Conservation (phyloP, 2,329 filamentous ascomycete species). For the Ciborinia camelliae region DNA sequence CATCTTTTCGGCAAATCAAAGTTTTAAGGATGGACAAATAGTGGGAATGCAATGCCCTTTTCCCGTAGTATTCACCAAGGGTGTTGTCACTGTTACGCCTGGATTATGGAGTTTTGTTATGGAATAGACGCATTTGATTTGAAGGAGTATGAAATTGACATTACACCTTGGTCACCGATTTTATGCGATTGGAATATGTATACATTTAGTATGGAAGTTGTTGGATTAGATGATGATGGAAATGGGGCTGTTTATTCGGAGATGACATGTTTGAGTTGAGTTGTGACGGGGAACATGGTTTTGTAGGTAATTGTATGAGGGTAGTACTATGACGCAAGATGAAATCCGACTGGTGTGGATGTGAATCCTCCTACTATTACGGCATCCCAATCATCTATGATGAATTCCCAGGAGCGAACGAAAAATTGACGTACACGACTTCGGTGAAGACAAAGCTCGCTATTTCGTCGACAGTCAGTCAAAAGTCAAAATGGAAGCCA, state of each 20-base stretch:
- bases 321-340: constrained; percentile 20
- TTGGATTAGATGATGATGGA: constrained; percentile 55
- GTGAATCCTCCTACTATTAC: not conserved
- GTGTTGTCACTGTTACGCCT: constrained; percentile 68
- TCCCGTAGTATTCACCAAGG: constrained; percentile 74
- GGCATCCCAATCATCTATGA: not conserved
- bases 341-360: not conserved
- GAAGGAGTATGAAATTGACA: constrained; percentile 72
- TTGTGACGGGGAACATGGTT: constrained; percentile 74
- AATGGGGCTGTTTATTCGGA: constrained; percentile 50
- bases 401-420: not conserved
- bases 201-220: constrained; percentile 61
- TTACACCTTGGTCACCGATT: constrained; percentile 67
- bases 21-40: constrained; percentile 65
- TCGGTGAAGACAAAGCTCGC: not conserved
- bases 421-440: not conserved
- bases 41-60: constrained; percentile 76
- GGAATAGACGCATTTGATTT: constrained; percentile 72
- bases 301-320: constrained; percentile 50
- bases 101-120: constrained; percentile 72
- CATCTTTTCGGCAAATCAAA: constrained; percentile 73
- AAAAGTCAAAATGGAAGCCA: not conserved
- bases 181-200: constrained; percentile 62
- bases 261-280: constrained; percentile 52
- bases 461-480: not conserved